These are phyloP conservation scores for Bretschneidera sinensis DNA, from an alignment of 345 rosid species.

Conservation along the genomic window DNA sequence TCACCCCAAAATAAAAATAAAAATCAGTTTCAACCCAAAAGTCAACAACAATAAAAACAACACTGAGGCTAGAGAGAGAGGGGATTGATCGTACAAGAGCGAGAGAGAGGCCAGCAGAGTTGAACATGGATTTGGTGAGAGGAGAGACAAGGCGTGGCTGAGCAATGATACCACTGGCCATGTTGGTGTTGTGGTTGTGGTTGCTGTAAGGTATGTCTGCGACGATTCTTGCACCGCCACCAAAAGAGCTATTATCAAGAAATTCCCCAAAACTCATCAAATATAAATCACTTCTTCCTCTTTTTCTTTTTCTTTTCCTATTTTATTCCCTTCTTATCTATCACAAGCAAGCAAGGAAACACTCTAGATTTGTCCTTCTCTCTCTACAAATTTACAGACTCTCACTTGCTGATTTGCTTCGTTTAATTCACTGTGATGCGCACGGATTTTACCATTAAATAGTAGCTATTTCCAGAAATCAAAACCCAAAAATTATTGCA, in stretches of 20 bases:
- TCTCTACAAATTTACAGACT: slow-evolving; percentile 11
- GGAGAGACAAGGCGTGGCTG: slow-evolving; percentile 35
- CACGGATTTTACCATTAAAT: slow-evolving; percentile 1
- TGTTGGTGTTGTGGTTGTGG: slow-evolving; percentile 23
- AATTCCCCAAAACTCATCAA: slow-evolving; percentile 44
- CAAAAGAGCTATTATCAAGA: slow-evolving; percentile 19
- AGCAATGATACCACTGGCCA: slow-evolving; percentile 35
- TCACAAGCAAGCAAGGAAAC: neutral
- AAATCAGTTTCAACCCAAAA: neutral
- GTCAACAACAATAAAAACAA: neutral
- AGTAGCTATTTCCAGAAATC: neutral
- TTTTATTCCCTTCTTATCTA: too few relatives aligned
- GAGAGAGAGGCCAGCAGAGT: slow-evolving; percentile 42
- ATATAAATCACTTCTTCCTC: too few relatives aligned
- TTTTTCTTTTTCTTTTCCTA: too few relatives aligned
- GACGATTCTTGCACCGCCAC: slow-evolving; percentile 22
- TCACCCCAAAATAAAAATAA: neutral
- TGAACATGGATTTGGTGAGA: slow-evolving; percentile 27
- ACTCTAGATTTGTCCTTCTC: neutral
- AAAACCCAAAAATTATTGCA: slow-evolving; percentile 5
- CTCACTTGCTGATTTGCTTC: slow-evolving; percentile 5
- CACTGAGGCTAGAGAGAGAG: neutral
- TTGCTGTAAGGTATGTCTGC: slow-evolving; percentile 25
- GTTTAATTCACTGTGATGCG: neutral
- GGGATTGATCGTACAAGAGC: slow-evolving; percentile 29